Conservation (phyloP, 2,329 filamentous ascomycete genomes). For the Colletotrichum sp. region DNA sequence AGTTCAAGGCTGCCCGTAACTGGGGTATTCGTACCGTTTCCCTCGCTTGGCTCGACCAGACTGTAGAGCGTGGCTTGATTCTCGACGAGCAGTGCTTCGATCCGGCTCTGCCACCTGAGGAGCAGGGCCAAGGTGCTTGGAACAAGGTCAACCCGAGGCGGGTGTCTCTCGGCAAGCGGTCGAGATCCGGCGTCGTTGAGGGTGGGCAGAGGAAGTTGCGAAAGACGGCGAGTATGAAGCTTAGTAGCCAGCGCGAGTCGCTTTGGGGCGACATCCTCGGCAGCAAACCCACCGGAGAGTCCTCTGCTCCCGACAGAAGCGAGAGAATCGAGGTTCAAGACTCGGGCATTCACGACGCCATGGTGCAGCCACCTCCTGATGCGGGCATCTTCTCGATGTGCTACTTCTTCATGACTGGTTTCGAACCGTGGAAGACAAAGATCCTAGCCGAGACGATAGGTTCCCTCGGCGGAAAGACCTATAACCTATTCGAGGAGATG, state of each 20-base stretch:
- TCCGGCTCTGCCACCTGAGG: constrained; percentile 69
- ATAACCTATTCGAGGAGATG: constrained; percentile 46
- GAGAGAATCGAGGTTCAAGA: constrained; percentile 28
- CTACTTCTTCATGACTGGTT: constrained; percentile 66
- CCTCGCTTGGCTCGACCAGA: constrained; percentile 85
- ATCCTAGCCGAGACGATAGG: constrained; percentile 52
- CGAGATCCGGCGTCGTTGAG: constrained; percentile 56
- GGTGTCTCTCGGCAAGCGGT: constrained; percentile 62
- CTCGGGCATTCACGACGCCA: constrained; percentile 33
- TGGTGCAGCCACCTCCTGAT: constrained; percentile 23
- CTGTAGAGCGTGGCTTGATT: constrained; percentile 85
- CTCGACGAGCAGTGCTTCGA: constrained; percentile 88
- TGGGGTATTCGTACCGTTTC: constrained; percentile 85
- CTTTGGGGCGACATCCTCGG: constrained; percentile 93
- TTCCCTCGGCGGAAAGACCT: constrained; percentile 52
- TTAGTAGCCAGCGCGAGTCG: constrained; percentile 78
- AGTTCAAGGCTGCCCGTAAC: constrained; percentile 84
- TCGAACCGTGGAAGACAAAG: constrained; percentile 55
- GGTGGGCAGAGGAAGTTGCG: constrained; percentile 80
- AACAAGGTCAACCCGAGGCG: constrained; percentile 55
- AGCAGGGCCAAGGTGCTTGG: constrained; percentile 83
- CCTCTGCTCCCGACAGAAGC: neutral
- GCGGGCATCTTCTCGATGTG: constrained; percentile 58
- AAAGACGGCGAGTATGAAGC: constrained; percentile 83
- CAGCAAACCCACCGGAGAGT: constrained; percentile 11